These are phyloP conservation scores for Ascochyta clinopodiicola DNA, from an alignment of 2,329 filamentous ascomycete genomes.

Conservation along the genomic window DNA sequence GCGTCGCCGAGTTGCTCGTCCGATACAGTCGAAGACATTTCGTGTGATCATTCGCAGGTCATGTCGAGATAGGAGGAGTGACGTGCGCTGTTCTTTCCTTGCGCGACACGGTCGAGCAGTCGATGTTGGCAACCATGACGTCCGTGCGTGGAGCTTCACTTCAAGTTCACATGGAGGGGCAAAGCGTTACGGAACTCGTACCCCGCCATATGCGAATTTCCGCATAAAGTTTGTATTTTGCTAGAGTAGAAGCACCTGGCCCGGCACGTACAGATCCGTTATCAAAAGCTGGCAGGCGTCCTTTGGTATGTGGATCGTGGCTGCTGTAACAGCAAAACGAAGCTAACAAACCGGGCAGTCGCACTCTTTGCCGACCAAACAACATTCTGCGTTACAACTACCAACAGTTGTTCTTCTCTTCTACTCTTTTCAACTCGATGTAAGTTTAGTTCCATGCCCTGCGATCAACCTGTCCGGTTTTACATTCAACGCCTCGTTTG, in stretches of 20 bases:
- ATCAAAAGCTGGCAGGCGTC: neutral
- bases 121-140: constrained; percentile 13
- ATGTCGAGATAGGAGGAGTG: constrained; percentile 20
- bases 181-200: constrained; percentile 3
- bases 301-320: neutral
- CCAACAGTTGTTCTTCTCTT: neutral
- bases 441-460: neutral
- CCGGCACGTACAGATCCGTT: neutral
- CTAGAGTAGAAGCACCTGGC: constrained; percentile 1
- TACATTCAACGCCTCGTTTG: neutral
- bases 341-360: constrained; percentile 9
- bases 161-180: constrained; percentile 15
- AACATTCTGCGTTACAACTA: constrained; percentile 1
- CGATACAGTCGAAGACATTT: constrained; percentile 41
- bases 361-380: constrained; percentile 7
- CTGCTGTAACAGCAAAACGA: neutral
- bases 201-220: constrained; percentile 7
- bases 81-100: constrained; percentile 9
- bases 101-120: constrained; percentile 15
- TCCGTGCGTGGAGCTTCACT: constrained; percentile 19
- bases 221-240: neutral
- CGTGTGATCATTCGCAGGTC: constrained; percentile 16
- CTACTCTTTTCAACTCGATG: neutral
- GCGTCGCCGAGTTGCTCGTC: constrained; percentile 60
- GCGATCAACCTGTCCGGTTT: neutral